phyloP scores from a whole-genome alignment of 805 yeast genomes.

The Metschnikowia anglica region DNA sequence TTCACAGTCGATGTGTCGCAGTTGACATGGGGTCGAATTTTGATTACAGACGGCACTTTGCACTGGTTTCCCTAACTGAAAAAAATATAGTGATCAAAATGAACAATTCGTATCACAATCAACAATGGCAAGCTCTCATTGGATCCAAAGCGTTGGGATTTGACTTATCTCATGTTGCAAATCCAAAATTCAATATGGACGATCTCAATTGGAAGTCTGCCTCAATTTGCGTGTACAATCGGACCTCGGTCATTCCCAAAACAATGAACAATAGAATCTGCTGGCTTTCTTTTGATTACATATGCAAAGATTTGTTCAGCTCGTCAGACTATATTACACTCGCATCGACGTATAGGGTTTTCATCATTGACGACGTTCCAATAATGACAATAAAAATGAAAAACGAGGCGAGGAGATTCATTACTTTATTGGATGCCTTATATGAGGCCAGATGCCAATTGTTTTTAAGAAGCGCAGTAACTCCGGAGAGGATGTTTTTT shows the following conservation, averaged over 20 bases:
- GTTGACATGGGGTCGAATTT: constrained; percentile 58
- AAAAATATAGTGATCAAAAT: constrained; percentile 36
- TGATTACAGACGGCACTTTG: constrained; percentile 51
- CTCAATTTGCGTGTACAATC: constrained; percentile 53
- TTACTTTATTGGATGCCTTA: constrained; percentile 64
- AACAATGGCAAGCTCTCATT: constrained; percentile 38
- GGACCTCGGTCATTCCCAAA: constrained; percentile 48
- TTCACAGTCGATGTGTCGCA: constrained; percentile 58
- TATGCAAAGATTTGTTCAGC: constrained; percentile 57
- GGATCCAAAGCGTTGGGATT: constrained; percentile 20
- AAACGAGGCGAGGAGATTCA: constrained; percentile 67
- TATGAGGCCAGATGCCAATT: constrained; percentile 67
- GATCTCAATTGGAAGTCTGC: constrained; percentile 23
- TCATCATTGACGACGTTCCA: constrained; percentile 63
- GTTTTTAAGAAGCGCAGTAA: constrained; percentile 49
- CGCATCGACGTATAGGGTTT: constrained; percentile 56
- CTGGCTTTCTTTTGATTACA: constrained; percentile 49
- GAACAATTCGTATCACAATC: constrained; percentile 25
- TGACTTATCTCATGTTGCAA: not conserved
- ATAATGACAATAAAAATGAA: constrained; percentile 54
- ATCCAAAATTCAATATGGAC: constrained; percentile 6
- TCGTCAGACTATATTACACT: constrained; percentile 70
- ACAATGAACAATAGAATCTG: constrained; percentile 41
- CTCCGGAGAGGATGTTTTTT: constrained; percentile 57
- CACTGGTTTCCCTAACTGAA: constrained; percentile 18